Evolutionary conservation across 2,329 filamentous ascomycete genomes (phyloP), one percentile per base, ranked within the genome.

Genomic region (Setomelanomma holmii): DNA sequence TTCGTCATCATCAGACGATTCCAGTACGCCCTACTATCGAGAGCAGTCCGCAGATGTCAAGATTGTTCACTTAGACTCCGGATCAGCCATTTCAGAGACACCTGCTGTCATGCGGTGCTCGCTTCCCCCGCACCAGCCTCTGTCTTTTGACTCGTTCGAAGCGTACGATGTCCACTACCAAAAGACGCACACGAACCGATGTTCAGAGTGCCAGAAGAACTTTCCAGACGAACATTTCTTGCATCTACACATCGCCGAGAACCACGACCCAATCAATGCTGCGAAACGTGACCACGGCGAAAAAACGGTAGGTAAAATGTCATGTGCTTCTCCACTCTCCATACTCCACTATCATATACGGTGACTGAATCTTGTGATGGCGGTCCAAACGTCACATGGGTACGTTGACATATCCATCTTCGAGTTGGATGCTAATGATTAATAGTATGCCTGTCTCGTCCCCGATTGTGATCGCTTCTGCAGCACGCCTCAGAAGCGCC

Each of bases 161-260:
- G 90, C 92, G 14, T 97, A 96, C 75, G 92, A 97, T 71, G 78
- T 88, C 7, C 95, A 99, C 73, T 97, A 97, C 77, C 82, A 80
- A 60, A 87, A 90, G 68, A 80, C 83, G 19, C 95, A 98, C 74
- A 84, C 86, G 54, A 93, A 97, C 73, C 86, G 93, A 38, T 99
- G 95, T 71, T 79, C 87, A 8, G 89, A 92, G 67, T 99, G 95
- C 73, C 81, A 84, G 49, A 91, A 85, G 72, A 98, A 97, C 72
- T 91, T 98, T 57, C 95, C 95, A 1, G 92, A 91, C 0, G 83
- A 87, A 30, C 88, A 93, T 71, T 86, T 95, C 48, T 81, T 99
- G 44, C 81, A 83, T 50, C 76, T 98, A 40, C 95, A 99, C 71
- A 93, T 96, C 60, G 87, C 93, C 62, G 95, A 98, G 75, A 90